Evolutionary conservation across 441 rosid species (phyloP).

Genomic region (Croton laevigatus): DNA sequence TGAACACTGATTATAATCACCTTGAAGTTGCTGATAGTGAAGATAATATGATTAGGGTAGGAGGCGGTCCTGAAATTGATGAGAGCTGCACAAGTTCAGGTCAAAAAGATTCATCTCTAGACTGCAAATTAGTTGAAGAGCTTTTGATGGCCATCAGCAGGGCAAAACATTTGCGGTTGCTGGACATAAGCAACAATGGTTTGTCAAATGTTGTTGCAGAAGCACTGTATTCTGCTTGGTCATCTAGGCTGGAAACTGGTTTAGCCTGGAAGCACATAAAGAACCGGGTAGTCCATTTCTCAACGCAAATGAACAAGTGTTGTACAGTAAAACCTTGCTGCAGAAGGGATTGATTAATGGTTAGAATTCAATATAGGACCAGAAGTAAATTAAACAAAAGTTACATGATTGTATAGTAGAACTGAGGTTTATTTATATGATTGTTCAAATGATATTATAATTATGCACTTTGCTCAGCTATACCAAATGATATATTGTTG

Average conservation of each 20-base stretch:
- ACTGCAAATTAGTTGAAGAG: conserved; percentile 39
- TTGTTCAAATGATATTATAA: too few relatives aligned
- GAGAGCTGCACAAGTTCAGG: conserved; percentile 50
- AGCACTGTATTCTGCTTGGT: conserved; percentile 60
- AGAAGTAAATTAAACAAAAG: too few relatives aligned
- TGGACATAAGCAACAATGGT: conserved; percentile 78
- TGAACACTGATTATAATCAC: conserved; percentile 35
- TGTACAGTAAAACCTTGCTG: conserved; percentile 73
- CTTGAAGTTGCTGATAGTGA: conserved; percentile 94
- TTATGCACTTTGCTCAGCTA: too few relatives aligned
- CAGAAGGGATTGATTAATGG: conserved; percentile 45
- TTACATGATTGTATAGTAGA: neutral
- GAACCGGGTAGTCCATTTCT: conserved; percentile 60
- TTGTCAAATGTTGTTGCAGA: conserved; percentile 46
- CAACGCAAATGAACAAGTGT: conserved; percentile 48
- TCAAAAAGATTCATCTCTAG: conserved; percentile 37
- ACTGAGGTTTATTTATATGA: too few relatives aligned
- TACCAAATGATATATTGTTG: too few relatives aligned
- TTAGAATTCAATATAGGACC: neutral
- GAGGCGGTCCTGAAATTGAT: conserved; percentile 36
- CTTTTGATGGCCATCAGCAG: conserved; percentile 57
- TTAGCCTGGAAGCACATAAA: conserved; percentile 51
- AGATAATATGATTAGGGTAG: conserved; percentile 42
- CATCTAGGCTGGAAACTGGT: conserved; percentile 46
- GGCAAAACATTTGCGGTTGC: conserved; percentile 58